Conservation (phyloP, 2,329 filamentous ascomycete species). For the Penicillium nordicum region DNA sequence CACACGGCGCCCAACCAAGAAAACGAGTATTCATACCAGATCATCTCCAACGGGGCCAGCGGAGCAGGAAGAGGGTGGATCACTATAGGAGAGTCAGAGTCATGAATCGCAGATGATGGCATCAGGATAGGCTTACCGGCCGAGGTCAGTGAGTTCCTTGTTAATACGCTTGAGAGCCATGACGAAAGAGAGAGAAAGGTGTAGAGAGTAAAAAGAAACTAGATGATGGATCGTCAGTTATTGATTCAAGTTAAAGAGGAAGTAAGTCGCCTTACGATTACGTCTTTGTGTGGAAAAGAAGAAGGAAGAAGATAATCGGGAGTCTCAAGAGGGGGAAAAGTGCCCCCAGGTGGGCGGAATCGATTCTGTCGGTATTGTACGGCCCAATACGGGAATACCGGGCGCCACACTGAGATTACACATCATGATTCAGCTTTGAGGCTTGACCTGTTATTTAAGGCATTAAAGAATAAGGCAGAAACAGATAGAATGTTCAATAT, state of each 20-base stretch:
- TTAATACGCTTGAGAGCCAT: conserved; percentile 55
- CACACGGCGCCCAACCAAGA: conserved; percentile 12
- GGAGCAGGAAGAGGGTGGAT: conserved; percentile 97
- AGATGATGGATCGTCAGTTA: neutral
- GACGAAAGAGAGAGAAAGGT: conserved; percentile 17
- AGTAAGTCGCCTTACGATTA: conserved; percentile 22
- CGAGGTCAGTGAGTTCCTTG: conserved; percentile 53
- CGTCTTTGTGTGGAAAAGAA: conserved; percentile 32
- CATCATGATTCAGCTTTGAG: conserved; percentile 9
- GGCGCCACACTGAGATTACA: conserved; percentile 21
- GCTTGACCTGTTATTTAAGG: neutral
- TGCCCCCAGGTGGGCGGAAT: conserved; percentile 14
- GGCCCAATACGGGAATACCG: conserved; percentile 22
- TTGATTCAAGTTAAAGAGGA: neutral
- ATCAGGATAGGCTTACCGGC: conserved; percentile 42
- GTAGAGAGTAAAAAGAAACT: conserved; percentile 8
- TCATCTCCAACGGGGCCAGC: conserved; percentile 96
- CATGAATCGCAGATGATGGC: conserved; percentile 20
- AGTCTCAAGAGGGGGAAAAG: conserved; percentile 20
- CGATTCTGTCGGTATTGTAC: conserved; percentile 8
- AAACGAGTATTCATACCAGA: conserved; percentile 64
- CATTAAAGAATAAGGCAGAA: neutral
- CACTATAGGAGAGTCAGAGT: conserved; percentile 54
- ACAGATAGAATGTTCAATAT: neutral
- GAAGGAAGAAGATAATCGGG: conserved; percentile 27